Evolutionary conservation across 225 moss, liverwort and hornwort genomes (phyloP).

Genomic region (Climacium dendroides): DNA sequence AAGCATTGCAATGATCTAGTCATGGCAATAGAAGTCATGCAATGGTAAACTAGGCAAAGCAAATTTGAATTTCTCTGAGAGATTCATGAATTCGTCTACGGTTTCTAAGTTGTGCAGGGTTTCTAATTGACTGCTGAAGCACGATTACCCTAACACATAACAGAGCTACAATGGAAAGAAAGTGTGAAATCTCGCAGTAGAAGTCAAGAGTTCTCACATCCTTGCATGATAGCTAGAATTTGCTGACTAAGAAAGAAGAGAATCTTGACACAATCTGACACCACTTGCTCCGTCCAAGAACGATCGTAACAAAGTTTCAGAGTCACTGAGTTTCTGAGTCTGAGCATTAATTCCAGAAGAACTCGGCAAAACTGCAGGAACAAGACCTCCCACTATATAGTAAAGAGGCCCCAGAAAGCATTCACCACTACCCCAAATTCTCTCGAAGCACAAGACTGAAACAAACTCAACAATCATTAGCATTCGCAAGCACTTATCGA

Average conservation of each 20-base stretch:
- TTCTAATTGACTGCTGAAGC: background rate
- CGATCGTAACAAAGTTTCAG: background rate
- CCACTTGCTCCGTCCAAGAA: background rate
- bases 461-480: background rate
- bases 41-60: background rate
- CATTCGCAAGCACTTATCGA: background rate
- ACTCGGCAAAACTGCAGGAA: background rate
- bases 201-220: background rate
- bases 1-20: background rate
- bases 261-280: background rate
- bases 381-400: background rate
- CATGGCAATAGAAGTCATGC: background rate
- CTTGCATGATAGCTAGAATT: background rate
- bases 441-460: background rate
- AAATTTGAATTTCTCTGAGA: background rate
- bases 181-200: too few species aligned
- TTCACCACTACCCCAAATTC: background rate
- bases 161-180: background rate
- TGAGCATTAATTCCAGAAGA: background rate
- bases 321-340: background rate
- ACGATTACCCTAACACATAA: background rate
- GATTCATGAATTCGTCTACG: background rate
- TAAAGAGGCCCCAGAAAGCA: background rate
- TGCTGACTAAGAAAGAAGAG: background rate
- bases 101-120: background rate